Evolutionary conservation across 1,284 basidiomycete genomes (phyloP).

Genomic region (Fistulina hepatica): DNA sequence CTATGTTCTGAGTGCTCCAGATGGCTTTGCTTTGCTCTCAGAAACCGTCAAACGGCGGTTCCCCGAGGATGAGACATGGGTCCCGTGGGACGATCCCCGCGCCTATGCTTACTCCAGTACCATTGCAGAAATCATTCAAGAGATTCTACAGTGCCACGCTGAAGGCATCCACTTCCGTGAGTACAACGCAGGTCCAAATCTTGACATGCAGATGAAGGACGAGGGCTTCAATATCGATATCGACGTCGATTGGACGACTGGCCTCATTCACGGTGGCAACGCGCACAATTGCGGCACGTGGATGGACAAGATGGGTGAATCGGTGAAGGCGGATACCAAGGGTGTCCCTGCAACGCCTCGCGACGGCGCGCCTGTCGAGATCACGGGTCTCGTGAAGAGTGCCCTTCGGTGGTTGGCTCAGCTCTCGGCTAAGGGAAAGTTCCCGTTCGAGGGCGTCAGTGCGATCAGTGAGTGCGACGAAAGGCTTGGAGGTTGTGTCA

Average conservation of each 20-base stretch:
- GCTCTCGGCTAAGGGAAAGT: conserved; percentile 56
- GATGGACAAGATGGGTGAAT: conserved; percentile 98
- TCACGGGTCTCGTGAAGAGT: conserved; percentile 88
- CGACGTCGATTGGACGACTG: conserved; percentile 89
- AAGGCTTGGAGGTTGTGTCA: conserved; percentile 1
- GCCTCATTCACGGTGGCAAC: conserved; percentile 85
- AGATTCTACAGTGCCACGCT: conserved; percentile 91
- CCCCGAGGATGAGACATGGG: conserved; percentile 89
- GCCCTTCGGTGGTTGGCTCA: conserved; percentile 81
- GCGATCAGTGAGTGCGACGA: conserved; percentile 52
- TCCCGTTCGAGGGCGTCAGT: conserved; percentile 86
- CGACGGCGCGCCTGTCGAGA: conserved; percentile 94
- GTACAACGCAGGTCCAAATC: conserved; percentile 90
- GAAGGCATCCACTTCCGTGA: conserved; percentile 91
- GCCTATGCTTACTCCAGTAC: conserved; percentile 78
- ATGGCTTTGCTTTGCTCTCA: conserved; percentile 71
- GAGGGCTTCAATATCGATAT: conserved; percentile 93
- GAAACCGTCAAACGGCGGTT: conserved; percentile 86
- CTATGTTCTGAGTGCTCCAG: conserved; percentile 77
- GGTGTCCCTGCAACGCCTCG: conserved; percentile 90
- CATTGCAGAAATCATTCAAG: conserved; percentile 90
- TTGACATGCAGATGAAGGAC: conserved; percentile 93
- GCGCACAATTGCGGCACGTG: conserved; percentile 80
- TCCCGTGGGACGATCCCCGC: conserved; percentile 77
- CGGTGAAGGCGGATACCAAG: conserved; percentile 83